Conservation (phyloP, 169 alveolate species). For the Eimeria tenella region DNA sequence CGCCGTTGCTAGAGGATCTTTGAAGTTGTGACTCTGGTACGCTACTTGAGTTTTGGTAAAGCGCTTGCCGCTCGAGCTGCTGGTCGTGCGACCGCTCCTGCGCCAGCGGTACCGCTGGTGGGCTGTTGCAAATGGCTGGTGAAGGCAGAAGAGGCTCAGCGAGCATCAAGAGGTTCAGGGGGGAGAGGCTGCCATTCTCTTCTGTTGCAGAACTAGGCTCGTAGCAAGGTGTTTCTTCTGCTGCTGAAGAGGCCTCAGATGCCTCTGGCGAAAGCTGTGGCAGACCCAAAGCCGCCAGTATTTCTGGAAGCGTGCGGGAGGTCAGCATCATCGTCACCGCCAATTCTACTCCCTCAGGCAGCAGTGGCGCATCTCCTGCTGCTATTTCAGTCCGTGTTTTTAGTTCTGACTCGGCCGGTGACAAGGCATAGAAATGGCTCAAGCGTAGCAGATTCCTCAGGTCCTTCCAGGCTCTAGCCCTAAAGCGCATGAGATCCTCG, state of each 20-base stretch:
- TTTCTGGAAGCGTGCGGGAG: background rate
- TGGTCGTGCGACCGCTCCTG: background rate
- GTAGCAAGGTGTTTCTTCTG: background rate
- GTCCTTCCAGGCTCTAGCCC: background rate
- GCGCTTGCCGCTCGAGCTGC: background rate
- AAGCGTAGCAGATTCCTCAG: slow-evolving; percentile 22
- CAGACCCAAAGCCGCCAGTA: background rate
- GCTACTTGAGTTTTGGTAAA: background rate
- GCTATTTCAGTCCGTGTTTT: background rate
- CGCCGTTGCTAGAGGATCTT: background rate
- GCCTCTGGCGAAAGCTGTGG: background rate
- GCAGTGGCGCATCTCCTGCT: slow-evolving; percentile 9
- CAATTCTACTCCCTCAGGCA: background rate
- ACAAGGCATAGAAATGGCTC: background rate
- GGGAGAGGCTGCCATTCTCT: background rate
- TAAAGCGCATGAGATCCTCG: background rate
- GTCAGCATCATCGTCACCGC: background rate
- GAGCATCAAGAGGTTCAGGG: slow-evolving; percentile 10
- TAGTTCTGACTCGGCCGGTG: background rate
- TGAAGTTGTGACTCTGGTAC: background rate
- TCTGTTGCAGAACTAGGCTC: background rate
- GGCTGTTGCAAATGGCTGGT: background rate
- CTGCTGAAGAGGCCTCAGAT: background rate
- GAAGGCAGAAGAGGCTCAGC: slow-evolving; percentile 36
- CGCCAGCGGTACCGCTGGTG: background rate